Evolutionary conservation across 148 eudicot genomes (phyloP).

Genomic region (Spergularia bocconei): DNA sequence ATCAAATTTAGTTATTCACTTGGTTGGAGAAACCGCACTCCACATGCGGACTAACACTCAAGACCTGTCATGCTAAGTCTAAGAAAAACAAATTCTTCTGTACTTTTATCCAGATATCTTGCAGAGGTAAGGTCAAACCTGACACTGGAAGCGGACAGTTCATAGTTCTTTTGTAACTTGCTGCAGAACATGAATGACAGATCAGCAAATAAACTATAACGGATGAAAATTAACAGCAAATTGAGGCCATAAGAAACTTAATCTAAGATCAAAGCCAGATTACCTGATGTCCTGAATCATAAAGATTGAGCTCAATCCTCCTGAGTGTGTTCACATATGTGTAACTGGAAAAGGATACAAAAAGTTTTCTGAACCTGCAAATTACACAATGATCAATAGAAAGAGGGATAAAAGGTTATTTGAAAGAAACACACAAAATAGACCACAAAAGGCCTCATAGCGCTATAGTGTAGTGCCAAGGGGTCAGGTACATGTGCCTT

Average conservation of each 20-base stretch:
- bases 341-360: conserved; percentile 73
- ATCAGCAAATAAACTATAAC: not conserved
- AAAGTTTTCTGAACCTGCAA: conserved; percentile 82
- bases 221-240: not conserved
- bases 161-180: too few species aligned
- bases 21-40: too few species aligned
- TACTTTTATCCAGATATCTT: too few species aligned
- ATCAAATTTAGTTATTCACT: too few species aligned
- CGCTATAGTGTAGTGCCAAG: not conserved
- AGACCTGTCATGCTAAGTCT: too few species aligned
- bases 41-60: too few species aligned
- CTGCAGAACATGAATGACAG: too few species aligned
- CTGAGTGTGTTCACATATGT: conserved; percentile 71
- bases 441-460: too few species aligned
- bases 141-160: too few species aligned
- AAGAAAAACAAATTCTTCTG: too few species aligned
- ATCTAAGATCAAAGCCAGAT: conserved; percentile 3
- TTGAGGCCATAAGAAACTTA: not conserved
- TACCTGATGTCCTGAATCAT: conserved; percentile 10
- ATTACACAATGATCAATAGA: not conserved
- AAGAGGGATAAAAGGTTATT: not conserved
- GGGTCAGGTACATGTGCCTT: not conserved
- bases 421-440: too few species aligned
- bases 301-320: conserved; percentile 42
- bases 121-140: too few species aligned